Conservation (phyloP, 345 rosid genomes). For the Hirschfeldia incana region DNA sequence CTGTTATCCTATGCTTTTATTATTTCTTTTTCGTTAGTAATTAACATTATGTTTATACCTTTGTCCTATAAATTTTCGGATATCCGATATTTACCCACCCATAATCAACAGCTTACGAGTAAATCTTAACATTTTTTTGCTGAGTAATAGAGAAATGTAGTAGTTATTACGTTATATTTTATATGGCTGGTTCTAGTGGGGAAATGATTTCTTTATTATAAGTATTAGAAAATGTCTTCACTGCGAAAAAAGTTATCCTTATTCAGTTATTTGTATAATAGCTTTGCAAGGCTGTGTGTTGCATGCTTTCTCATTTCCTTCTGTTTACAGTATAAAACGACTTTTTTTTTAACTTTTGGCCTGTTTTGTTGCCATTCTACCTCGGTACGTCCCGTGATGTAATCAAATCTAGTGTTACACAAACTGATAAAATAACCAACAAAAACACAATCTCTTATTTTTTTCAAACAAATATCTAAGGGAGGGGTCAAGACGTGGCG, state of each 20-base stretch:
- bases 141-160: background rate
- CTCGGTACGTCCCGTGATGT: background rate
- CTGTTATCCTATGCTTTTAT: conserved; percentile 6
- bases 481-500: conserved; percentile 28
- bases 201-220: too few species aligned
- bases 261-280: background rate
- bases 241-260: background rate
- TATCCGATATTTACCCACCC: background rate
- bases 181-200: too few species aligned
- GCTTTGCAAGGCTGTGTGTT: background rate
- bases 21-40: background rate
- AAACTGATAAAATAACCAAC: background rate
- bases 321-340: background rate
- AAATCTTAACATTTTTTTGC: background rate
- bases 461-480: background rate
- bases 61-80: background rate
- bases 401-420: conserved; percentile 23
- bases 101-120: background rate
- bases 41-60: background rate
- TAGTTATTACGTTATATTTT: background rate
- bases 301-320: background rate
- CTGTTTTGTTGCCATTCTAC: conserved; percentile 1
- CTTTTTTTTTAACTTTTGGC: background rate
- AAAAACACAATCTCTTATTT: background rate
- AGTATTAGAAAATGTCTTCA: too few species aligned